Percentiles rank a stretch among this genome's conserved stretches.
Evolutionary conservation across 371 early-diverging fungal genomes (phyloP).

Genomic region (Pancytospora philotis): DNA sequence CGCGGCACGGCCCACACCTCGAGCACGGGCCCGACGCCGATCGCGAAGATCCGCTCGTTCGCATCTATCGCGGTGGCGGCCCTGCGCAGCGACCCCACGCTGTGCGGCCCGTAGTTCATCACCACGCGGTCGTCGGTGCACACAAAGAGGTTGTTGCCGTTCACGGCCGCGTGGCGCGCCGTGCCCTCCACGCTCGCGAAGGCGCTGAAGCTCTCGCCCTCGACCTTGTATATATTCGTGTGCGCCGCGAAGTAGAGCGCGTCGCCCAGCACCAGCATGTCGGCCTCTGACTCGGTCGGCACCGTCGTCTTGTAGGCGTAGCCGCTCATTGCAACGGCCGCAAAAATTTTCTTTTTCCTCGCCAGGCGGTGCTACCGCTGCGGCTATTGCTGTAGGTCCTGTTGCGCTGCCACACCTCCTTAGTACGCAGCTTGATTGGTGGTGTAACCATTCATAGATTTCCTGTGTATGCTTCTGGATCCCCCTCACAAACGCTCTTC

Average conservation of each 20-base stretch:
- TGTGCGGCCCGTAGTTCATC: conserved; percentile 7
- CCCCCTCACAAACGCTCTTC: no score
- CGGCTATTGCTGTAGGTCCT: no score
- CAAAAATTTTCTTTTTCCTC: conserved; percentile 1
- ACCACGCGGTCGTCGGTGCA: conserved; percentile 28
- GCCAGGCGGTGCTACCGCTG: no score
- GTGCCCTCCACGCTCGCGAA: background rate
- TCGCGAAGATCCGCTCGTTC: conserved; percentile 21
- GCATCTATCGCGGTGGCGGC: conserved; percentile 4
- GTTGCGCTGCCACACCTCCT: no score
- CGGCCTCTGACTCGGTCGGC: conserved; percentile 37
- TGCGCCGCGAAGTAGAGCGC: conserved; percentile 35
- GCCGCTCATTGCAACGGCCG: conserved; percentile 7
- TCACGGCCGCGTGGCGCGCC: conserved; percentile 7
- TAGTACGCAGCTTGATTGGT: no score
- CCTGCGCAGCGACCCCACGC: conserved; percentile 7
- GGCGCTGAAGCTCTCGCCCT: background rate
- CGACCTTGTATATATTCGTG: conserved; percentile 26
- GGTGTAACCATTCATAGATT: no score
- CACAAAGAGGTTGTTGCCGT: conserved; percentile 6
- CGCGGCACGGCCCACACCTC: conserved; percentile 47
- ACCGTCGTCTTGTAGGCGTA: conserved; percentile 31
- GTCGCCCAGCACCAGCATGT: conserved; percentile 13
- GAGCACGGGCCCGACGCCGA: conserved; percentile 12
- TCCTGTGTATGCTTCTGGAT: no score